A percentile compares a stretch with the other conserved stretches of the same genome.
These are phyloP conservation scores for Agaricus sinodeliciosus DNA, from an alignment of 768 basidiomycete species.

Conservation along the genomic window DNA sequence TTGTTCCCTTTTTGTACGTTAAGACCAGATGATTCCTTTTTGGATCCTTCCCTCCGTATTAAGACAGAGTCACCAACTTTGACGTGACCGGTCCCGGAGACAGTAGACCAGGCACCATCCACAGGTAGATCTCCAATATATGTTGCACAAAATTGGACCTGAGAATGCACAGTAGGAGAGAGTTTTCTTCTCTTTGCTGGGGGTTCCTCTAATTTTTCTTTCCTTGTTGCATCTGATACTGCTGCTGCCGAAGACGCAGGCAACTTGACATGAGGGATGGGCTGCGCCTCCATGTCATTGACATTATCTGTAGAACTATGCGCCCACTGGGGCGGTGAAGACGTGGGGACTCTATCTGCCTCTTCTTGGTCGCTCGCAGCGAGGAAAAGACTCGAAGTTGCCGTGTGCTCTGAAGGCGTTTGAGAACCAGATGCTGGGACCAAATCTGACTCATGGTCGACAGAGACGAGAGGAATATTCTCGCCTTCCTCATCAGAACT, in stretches of 20 bases:
- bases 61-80: constrained; percentile 53
- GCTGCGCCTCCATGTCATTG: constrained; percentile 15
- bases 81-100: constrained; percentile 65
- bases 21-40: constrained; percentile 26
- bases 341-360: constrained; percentile 9
- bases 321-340: constrained; percentile 2
- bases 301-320: constrained; percentile 20
- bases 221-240: constrained; percentile 14
- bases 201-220: constrained; percentile 38
- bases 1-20: constrained; percentile 16
- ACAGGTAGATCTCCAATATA: constrained; percentile 69
- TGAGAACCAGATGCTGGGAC: constrained; percentile 4
- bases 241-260: constrained; percentile 13
- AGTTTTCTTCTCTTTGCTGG: constrained; percentile 29
- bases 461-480: neutral
- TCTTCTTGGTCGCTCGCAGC: constrained; percentile 26
- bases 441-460: constrained; percentile 11
- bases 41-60: constrained; percentile 48
- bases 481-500: constrained; percentile 45
- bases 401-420: constrained; percentile 14
- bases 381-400: constrained; percentile 18
- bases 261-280: too few relatives aligned
- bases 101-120: constrained; percentile 74
- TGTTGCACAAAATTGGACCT: constrained; percentile 19
- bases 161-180: constrained; percentile 15